Conservation (phyloP, 768 basidiomycete species). For the Crepidotus variabilis region DNA sequence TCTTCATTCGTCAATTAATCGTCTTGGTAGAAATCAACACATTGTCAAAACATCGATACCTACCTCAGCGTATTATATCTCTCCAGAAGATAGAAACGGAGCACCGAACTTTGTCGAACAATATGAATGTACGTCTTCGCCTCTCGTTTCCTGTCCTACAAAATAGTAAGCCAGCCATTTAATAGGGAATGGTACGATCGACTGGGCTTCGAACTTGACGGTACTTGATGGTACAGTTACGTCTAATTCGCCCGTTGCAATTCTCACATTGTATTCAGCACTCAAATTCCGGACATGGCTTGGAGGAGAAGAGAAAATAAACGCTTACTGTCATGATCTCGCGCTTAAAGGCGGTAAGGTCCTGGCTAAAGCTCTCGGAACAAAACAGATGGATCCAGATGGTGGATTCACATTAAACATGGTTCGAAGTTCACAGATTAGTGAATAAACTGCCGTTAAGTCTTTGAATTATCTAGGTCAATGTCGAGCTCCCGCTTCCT, state of each 20-base stretch:
- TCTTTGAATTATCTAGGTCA: constrained; percentile 24
- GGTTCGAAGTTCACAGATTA: constrained; percentile 34
- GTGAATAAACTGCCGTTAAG: not conserved
- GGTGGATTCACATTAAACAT: constrained; percentile 69
- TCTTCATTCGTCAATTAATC: not conserved
- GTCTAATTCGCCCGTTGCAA: not conserved
- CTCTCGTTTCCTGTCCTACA: not conserved
- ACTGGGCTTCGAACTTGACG: constrained; percentile 50
- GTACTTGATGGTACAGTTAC: constrained; percentile 43
- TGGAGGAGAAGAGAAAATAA: constrained; percentile 79
- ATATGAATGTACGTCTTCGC: constrained; percentile 38
- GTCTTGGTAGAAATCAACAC: constrained; percentile 53
- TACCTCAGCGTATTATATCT: constrained; percentile 48
- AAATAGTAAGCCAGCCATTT: not conserved
- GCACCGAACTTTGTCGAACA: constrained; percentile 44
- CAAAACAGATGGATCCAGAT: constrained; percentile 57
- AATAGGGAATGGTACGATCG: constrained; percentile 64
- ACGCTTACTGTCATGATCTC: constrained; percentile 67
- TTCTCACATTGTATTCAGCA: constrained; percentile 38
- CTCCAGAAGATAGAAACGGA: constrained; percentile 34
- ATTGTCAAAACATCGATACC: constrained; percentile 58
- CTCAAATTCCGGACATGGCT: constrained; percentile 75
- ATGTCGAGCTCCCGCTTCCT: constrained; percentile 39
- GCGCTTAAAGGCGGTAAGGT: constrained; percentile 64
- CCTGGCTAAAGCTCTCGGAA: constrained; percentile 64